phyloP scores from a whole-genome alignment of 1,284 basidiomycete genomes.

The Xerocomus cyaneibrunnescens region DNA sequence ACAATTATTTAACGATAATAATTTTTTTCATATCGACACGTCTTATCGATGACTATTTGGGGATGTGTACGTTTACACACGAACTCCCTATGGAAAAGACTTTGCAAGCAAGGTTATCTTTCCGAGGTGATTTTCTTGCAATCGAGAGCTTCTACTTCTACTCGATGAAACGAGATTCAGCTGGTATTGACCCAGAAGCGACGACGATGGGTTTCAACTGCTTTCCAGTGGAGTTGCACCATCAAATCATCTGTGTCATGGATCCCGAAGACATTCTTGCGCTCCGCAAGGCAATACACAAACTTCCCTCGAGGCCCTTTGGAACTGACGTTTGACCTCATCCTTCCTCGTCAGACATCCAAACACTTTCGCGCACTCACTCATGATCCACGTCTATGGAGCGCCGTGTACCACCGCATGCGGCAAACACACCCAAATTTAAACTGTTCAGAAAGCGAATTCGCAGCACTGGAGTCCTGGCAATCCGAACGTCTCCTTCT shows the following conservation, averaged over 20 bases:
- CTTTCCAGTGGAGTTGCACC: conserved; percentile 18
- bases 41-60: too few relatives aligned
- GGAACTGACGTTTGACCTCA: background rate
- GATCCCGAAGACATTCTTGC: conserved; percentile 15
- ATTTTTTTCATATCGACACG: too few relatives aligned
- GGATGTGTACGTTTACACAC: too few relatives aligned
- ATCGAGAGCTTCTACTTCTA: too few relatives aligned
- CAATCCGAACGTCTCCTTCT: conserved; percentile 12
- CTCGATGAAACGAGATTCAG: too few relatives aligned
- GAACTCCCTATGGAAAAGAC: too few relatives aligned
- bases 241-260: conserved; percentile 8
- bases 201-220: background rate
- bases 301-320: background rate
- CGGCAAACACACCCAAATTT: conserved; percentile 2
- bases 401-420: conserved; percentile 3
- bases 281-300: conserved; percentile 20
- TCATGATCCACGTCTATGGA: conserved; percentile 7
- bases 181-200: too few relatives aligned
- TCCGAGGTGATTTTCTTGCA: too few relatives aligned
- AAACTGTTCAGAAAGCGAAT: conserved; percentile 4
- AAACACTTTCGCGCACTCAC: conserved; percentile 10
- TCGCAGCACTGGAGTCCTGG: background rate
- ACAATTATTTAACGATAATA: too few relatives aligned
- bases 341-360: conserved; percentile 8
- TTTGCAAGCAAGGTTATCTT: too few relatives aligned